phyloP scores from a whole-genome alignment of 805 yeast genomes.

The Clavispora carvajalis region DNA sequence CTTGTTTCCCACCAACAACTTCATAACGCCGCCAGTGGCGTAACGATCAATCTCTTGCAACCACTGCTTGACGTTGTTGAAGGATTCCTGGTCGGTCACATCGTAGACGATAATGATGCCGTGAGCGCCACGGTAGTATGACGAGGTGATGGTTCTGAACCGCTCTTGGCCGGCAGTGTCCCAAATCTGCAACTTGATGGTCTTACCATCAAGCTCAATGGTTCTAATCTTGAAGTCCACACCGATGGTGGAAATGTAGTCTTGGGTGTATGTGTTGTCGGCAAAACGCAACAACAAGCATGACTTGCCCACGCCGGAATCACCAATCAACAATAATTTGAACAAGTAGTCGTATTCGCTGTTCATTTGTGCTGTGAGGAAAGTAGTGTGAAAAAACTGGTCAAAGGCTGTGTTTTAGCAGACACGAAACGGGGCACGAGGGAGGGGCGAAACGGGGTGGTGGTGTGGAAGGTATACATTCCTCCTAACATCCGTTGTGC shows the following conservation, averaged over 20 bases:
- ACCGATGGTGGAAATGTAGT: constrained; percentile 95
- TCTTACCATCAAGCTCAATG: constrained; percentile 92
- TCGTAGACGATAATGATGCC: constrained; percentile 97
- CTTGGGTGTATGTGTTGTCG: constrained; percentile 94
- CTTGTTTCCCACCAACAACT: constrained; percentile 93
- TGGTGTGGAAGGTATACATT: neutral
- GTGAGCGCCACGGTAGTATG: constrained; percentile 97
- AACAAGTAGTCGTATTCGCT: constrained; percentile 97
- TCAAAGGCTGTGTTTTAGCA: neutral
- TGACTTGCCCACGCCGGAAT: constrained; percentile 98
- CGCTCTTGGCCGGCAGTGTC: constrained; percentile 99
- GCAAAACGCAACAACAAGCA: constrained; percentile 93
- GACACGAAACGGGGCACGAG: no score
- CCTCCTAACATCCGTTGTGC: neutral
- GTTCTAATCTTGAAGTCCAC: constrained; percentile 92
- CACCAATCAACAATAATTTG: constrained; percentile 92
- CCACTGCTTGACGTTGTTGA: constrained; percentile 97
- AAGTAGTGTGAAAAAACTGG: no score
- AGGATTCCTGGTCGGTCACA: constrained; percentile 94
- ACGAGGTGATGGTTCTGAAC: constrained; percentile 94
- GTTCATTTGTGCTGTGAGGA: constrained; percentile 53
- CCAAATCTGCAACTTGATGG: constrained; percentile 97
- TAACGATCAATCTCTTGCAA: constrained; percentile 96
- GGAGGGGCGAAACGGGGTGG: neutral
- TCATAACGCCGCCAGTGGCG: constrained; percentile 96